phyloP scores from a whole-genome alignment of 2,329 filamentous ascomycete species.

The Beauveria caledonica region DNA sequence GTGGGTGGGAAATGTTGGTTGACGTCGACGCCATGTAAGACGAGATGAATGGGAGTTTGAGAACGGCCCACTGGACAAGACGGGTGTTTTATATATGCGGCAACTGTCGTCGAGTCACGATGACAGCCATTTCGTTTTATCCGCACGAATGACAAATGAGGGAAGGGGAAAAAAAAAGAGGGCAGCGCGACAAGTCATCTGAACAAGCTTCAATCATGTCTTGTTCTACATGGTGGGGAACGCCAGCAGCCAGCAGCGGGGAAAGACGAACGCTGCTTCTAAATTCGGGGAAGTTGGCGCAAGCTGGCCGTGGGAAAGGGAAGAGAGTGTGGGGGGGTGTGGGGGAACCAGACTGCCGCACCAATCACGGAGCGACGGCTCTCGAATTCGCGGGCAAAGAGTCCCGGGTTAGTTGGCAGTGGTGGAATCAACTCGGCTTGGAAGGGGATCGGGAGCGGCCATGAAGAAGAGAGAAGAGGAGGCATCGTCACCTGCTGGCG shows the following conservation, averaged over 20 bases:
- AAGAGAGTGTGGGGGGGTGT: constrained; percentile 4
- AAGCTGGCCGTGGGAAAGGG: neutral
- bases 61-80: neutral
- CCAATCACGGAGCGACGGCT: constrained; percentile 7
- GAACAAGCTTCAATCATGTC: neutral
- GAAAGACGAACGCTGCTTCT: neutral
- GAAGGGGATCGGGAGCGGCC: too few relatives aligned
- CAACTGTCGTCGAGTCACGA: neutral
- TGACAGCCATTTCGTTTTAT: neutral
- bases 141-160: neutral
- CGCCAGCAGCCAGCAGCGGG: neutral
- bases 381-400: too few relatives aligned
- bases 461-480: too few relatives aligned
- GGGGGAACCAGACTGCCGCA: constrained; percentile 3
- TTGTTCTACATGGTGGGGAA: neutral
- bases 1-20: neutral
- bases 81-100: neutral
- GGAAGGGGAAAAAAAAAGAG: neutral
- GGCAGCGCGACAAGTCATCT: neutral
- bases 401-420: too few relatives aligned
- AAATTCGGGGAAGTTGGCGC: neutral
- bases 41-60: neutral
- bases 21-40: neutral
- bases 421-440: too few relatives aligned
- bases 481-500: neutral